Evolutionary conservation across 495 filamentous ascomycete genomes (phyloP).

Genomic region (Sporormia fimetaria): DNA sequence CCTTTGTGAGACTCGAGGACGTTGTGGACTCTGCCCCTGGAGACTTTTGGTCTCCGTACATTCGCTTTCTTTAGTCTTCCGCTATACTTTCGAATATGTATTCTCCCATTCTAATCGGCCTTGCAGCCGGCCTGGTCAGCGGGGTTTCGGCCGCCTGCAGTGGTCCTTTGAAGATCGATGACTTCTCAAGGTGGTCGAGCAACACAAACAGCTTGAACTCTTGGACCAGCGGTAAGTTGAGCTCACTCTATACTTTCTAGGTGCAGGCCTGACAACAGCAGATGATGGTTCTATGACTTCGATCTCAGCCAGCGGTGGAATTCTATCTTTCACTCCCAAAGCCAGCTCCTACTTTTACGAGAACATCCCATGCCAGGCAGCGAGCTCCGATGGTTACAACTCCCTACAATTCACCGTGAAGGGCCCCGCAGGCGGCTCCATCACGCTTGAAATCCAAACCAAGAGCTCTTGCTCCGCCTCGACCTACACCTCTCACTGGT

Average conservation of each 20-base stretch:
- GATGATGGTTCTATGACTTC: constrained; percentile 46
- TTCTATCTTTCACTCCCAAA: constrained; percentile 43
- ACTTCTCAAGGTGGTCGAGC: constrained; percentile 43
- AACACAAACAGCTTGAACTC: constrained; percentile 40
- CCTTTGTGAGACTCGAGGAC: background rate
- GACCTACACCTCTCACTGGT: constrained; percentile 40
- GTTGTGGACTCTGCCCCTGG: too few species aligned
- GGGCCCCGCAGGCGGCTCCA: constrained; percentile 40
- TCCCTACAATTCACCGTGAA: constrained; percentile 45
- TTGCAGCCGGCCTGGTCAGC: constrained; percentile 14
- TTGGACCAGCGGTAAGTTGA: constrained; percentile 42
- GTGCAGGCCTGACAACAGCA: constrained; percentile 17
- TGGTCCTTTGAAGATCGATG: constrained; percentile 43
- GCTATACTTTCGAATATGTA: constrained; percentile 13
- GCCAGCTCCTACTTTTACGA: constrained; percentile 46
- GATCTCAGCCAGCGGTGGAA: constrained; percentile 36
- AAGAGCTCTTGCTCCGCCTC: constrained; percentile 34
- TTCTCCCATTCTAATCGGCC: constrained; percentile 17
- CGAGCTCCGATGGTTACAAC: constrained; percentile 38
- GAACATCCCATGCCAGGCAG: constrained; percentile 41
- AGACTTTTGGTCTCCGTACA: constrained; percentile 13
- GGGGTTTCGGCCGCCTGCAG: constrained; percentile 35
- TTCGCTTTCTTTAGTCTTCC: constrained; percentile 21
- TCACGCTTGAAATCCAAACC: constrained; percentile 47
- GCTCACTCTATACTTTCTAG: background rate